Base-by-base conservation (phyloP, 306 rosid genomes). In the Begonia peltatifolia region DNA sequence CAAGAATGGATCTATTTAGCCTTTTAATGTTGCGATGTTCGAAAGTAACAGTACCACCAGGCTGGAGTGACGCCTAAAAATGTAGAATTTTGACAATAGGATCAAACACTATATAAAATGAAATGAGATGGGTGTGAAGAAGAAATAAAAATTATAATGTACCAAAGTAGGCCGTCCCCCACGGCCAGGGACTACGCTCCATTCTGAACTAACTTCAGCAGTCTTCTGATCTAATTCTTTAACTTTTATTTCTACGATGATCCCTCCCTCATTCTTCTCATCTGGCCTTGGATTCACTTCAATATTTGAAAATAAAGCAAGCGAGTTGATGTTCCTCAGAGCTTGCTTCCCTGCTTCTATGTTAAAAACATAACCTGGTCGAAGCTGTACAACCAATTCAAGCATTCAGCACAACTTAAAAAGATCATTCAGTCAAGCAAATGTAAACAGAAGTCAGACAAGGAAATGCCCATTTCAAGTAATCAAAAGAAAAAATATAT, bases 291-390 rank as follows among this genome's bases (percentile, higher is more conserved):
- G 99, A 65, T 86, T 90, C 68, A 90, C 95, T 74, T 90, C 99
- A 70, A 90, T 86, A 67, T 90, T 90, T 1, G 99, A 90, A 74
- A 90, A 90, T 78, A 90, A 63, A 51, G 84, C 79, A 36, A 90
- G 88, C 25, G 94, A 86, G 41, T 90, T 83, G 53, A 90, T 84
- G 68, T 86, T 90, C 63, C 92, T 75, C 53, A 90, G 73, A 65
- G 99, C 99, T 72, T 90, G 95, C 70, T 90, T 90, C 66, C 99
- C 99, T 1, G 99, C 99, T 76, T 90, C 94, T 47, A 86, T 83
- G 69, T 90, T 90, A 59, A 90, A 90, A 49, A 77, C 80, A 53
- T 79, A 52, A 48, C 94, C 92, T 4, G 92, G 84, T 1, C 81
- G 92, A 52, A 90, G 94, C 99, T 90, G 79, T 62, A 41, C 47